These are phyloP conservation scores for Penicillium waksmanii DNA, from an alignment of 495 filamentous ascomycete genomes.

Conservation along the genomic window DNA sequence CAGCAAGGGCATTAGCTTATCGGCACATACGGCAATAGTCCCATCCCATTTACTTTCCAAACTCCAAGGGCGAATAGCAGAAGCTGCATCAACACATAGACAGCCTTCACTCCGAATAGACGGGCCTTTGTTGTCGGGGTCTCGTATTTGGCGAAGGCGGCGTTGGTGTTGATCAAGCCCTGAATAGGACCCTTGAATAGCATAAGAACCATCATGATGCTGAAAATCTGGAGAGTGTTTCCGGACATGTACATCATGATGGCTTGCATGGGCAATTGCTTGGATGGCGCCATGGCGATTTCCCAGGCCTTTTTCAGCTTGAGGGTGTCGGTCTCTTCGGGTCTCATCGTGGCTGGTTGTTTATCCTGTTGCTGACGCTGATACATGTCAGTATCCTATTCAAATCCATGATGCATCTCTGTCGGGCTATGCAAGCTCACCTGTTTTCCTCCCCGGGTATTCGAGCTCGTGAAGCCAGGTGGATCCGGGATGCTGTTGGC, in stretches of 20 bases:
- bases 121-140: conserved; percentile 73
- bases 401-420: not conserved
- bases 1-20: conserved; percentile 1
- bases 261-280: conserved; percentile 94
- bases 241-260: conserved; percentile 99
- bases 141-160: conserved; percentile 85
- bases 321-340: conserved; percentile 86
- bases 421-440: conserved; percentile 24
- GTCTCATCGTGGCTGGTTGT: conserved; percentile 41
- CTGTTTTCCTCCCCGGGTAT: conserved; percentile 50
- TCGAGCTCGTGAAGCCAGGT: conserved; percentile 76
- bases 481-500: conserved; percentile 75
- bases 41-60: conserved; percentile 98
- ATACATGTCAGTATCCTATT: conserved; percentile 15
- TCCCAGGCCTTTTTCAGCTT: conserved; percentile 99
- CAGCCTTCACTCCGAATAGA: conserved; percentile 78
- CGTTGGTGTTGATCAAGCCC: conserved; percentile 76
- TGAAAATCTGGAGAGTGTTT: conserved; percentile 97
- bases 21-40: conserved; percentile 79
- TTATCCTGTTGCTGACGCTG: conserved; percentile 43
- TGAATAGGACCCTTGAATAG: conserved; percentile 95
- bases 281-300: conserved; percentile 89
- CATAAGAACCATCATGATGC: conserved; percentile 99
- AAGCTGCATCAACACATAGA: conserved; percentile 86
- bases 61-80: conserved; percentile 81